Base-by-base conservation (phyloP, 2,329 filamentous ascomycete genomes). In the Colletotrichum lentis region DNA sequence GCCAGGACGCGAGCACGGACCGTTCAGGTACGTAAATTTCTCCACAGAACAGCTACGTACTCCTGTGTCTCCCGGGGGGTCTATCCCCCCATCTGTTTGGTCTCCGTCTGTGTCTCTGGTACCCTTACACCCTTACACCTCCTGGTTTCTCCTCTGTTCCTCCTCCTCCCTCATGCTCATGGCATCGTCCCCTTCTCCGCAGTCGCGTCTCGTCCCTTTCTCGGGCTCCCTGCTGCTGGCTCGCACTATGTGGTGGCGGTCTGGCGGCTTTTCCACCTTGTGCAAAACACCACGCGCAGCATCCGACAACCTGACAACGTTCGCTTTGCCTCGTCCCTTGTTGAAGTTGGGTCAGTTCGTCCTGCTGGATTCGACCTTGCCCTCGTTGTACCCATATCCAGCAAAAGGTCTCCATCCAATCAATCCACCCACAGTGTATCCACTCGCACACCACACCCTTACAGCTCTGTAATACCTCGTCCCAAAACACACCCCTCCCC, bases 101-200 rank as follows among this genome's bases (percentile, higher is more conserved):
- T 47, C 10, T 47, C n/a, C 14, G 10, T 47, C 10, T 22, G 12
- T 49, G 5, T 27, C 12, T 50, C 47, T n/a, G 24, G 49, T 35
- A 31, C 7, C 31, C 31, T 35, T 2, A n/a, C n/a, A n/a, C 10
- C 16, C 31, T 8, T 35, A 22, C 27, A 27, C 49, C 49, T 35
- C 49, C 49, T 52, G 18, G 27, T 52, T 31, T 50, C 24, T 18
- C 47, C 47, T 50, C 18, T 53, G 50, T 50, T 22, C 62, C 47
- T 43, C 50, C 27, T 73, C 75, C 68, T 73, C n/a, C 44, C 27
- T 24, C 24, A 22, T 74, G 72, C 73, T 73, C 73, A 72, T 74
- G 71, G 72, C 60, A 63, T 70, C 65, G 53, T 68, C 39, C 22
- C 54, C 55, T 44, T 61, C 50, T 24, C 59, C 43, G 49, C 52